Evolutionary conservation across 495 filamentous ascomycete species (phyloP).

Genomic region (Neurospora africana): DNA sequence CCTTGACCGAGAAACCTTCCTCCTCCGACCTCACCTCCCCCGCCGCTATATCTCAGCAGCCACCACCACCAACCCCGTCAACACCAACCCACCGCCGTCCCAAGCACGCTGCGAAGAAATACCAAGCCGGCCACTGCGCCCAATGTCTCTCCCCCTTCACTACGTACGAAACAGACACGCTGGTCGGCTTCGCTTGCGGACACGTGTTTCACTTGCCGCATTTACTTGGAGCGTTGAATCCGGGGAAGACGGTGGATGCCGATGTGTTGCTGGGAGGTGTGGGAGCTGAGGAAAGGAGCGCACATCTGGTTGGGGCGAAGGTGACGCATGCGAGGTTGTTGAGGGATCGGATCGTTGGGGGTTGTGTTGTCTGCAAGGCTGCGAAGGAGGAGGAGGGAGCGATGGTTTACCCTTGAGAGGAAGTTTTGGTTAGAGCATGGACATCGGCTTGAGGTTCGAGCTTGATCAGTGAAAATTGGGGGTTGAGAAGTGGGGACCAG

Average conservation of each 20-base stretch:
- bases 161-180: conserved; percentile 57
- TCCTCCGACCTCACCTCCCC: background rate
- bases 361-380: conserved; percentile 54
- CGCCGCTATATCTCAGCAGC: background rate
- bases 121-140: conserved; percentile 46
- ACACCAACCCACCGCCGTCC: conserved; percentile 5
- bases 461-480: too few relatives aligned
- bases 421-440: background rate
- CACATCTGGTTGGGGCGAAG: conserved; percentile 57
- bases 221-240: conserved; percentile 45
- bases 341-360: conserved; percentile 55
- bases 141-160: conserved; percentile 52
- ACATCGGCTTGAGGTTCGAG: background rate
- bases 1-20: conserved; percentile 7
- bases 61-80: background rate
- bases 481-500: too few relatives aligned
- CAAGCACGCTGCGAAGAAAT: conserved; percentile 12
- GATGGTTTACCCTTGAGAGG: background rate
- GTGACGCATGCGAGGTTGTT: conserved; percentile 81
- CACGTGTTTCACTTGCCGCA: conserved; percentile 87
- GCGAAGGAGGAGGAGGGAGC: conserved; percentile 2
- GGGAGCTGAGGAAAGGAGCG: conserved; percentile 31
- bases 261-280: conserved; percentile 12
- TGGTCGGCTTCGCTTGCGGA: conserved; percentile 85
- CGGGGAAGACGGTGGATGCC: conserved; percentile 23